phyloP scores from a whole-genome alignment of 179 eudicot species.

The Sideroxylon spinosum region DNA sequence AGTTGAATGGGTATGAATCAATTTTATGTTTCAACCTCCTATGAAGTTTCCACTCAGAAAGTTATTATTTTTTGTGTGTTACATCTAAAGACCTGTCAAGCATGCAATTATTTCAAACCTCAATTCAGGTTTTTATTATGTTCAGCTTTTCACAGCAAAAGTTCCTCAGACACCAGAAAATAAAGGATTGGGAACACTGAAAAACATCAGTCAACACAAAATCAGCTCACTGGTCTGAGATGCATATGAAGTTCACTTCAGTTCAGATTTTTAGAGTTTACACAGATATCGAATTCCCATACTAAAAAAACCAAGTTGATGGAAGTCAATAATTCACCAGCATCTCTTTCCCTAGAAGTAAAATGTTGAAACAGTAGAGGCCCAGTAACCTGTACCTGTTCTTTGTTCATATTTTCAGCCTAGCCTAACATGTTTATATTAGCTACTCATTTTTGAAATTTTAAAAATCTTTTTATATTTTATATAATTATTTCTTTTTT shows the following conservation, averaged over 20 bases:
- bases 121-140: neutral
- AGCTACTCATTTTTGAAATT: too few species aligned
- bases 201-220: neutral
- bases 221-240: neutral
- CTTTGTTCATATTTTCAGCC: neutral
- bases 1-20: conserved; percentile 51
- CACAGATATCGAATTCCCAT: neutral
- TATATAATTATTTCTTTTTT: too few species aligned
- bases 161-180: neutral
- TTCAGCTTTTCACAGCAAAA: neutral
- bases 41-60: conserved; percentile 5
- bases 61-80: neutral
- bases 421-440: neutral
- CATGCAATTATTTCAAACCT: neutral
- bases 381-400: neutral
- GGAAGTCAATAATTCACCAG: neutral
- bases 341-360: neutral
- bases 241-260: neutral
- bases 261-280: neutral
- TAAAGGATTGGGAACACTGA: neutral
- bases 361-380: neutral
- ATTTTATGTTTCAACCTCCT: conserved; percentile 4
- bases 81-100: conserved; percentile 5
- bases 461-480: neutral
- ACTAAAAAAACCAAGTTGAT: neutral